Evolutionary conservation across 78 protist species (phyloP).

Genomic region (Polysphondylium violaceum): DNA sequence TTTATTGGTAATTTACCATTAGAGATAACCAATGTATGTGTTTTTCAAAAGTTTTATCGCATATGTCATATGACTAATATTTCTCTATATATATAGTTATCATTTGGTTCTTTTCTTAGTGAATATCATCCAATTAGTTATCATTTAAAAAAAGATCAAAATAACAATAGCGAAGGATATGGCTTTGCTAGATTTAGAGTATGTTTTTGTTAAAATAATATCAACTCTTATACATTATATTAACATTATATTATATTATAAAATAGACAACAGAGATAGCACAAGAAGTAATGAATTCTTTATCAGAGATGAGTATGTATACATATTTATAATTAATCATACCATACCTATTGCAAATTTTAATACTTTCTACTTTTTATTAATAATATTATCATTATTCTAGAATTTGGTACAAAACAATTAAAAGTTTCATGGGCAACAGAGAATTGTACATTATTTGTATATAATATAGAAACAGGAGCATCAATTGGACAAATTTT

Average conservation of each 20-base stretch:
- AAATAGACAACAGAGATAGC: constrained; percentile 25
- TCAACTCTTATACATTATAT: neutral
- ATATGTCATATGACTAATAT: no score
- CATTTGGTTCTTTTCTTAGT: neutral
- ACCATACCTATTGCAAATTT: no score
- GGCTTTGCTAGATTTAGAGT: constrained; percentile 36
- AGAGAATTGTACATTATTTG: constrained; percentile 28
- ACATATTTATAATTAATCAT: neutral
- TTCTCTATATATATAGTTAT: no score
- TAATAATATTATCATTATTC: no score
- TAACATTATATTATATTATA: no score
- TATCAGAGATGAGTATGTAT: constrained; percentile 15
- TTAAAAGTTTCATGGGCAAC: constrained; percentile 42
- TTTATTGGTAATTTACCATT: constrained; percentile 2
- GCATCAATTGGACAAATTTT: neutral
- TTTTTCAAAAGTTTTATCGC: no score
- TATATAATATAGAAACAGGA: constrained; percentile 15
- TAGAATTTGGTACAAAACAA: no score
- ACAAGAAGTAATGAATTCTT: neutral
- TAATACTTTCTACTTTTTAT: no score
- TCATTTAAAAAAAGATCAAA: neutral
- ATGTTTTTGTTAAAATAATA: neutral
- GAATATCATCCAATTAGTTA: constrained; percentile 7
- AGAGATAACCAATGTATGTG: neutral
- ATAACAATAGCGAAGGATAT: neutral